Evolutionary conservation across 1,284 basidiomycete genomes (phyloP).

Genomic region (Anthracocystis panici-leucophaei): DNA sequence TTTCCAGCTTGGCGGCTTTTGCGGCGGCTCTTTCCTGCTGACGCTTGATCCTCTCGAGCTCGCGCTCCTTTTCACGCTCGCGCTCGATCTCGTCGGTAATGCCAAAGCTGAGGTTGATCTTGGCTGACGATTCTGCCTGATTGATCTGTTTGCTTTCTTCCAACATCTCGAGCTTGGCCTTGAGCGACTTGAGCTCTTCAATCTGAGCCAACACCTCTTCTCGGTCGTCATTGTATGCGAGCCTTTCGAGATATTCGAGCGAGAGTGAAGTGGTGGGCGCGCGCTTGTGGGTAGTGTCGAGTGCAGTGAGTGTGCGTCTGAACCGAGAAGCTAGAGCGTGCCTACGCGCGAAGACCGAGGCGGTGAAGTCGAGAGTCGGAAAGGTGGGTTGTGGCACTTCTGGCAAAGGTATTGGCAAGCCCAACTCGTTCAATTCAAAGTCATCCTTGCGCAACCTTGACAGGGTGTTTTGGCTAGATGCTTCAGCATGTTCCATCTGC

Average conservation of each 20-base stretch:
- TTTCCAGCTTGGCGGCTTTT: slow-evolving; percentile 45
- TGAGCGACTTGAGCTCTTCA: slow-evolving; percentile 51
- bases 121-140: slow-evolving; percentile 23
- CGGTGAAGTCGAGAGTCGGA: slow-evolving; percentile 40
- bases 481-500: not conserved
- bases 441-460: not conserved
- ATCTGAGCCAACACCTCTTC: slow-evolving; percentile 48
- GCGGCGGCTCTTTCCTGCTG: slow-evolving; percentile 48
- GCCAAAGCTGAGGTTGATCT: slow-evolving; percentile 39
- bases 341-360: slow-evolving; percentile 47
- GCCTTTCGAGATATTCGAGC: slow-evolving; percentile 59
- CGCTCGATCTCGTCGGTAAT: slow-evolving; percentile 55
- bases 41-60: slow-evolving; percentile 43
- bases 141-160: slow-evolving; percentile 31
- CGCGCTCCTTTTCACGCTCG: slow-evolving; percentile 44
- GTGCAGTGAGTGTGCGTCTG: slow-evolving; percentile 33
- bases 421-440: slow-evolving; percentile 27
- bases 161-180: slow-evolving; percentile 54
- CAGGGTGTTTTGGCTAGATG: not conserved
- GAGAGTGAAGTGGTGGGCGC: slow-evolving; percentile 45
- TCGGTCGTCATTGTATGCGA: slow-evolving; percentile 60
- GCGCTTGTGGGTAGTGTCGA: slow-evolving; percentile 41
- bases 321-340: slow-evolving; percentile 39
- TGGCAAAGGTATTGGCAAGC: slow-evolving; percentile 34
- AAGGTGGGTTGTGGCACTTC: slow-evolving; percentile 41